These are phyloP conservation scores for Aspergillus pseudoglaucus DNA, from an alignment of 2,329 filamentous ascomycete species.

Conservation along the genomic window DNA sequence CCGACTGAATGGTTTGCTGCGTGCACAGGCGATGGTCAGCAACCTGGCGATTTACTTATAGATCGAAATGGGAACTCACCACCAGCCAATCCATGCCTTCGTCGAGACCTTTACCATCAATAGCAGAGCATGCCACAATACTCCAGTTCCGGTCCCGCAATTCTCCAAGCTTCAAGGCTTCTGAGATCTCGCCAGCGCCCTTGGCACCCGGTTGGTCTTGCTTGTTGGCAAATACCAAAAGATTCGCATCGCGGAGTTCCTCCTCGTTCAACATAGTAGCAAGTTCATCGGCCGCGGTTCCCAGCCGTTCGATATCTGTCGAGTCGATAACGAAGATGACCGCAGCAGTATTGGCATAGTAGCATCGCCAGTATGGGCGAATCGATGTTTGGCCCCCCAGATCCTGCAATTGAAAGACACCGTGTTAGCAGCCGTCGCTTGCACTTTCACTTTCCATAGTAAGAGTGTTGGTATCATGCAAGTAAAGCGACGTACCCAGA, in stretches of 20 bases:
- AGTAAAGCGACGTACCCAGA: constrained; percentile 63
- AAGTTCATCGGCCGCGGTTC: constrained; percentile 88
- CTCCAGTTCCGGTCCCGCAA: constrained; percentile 97
- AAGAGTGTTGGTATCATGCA: neutral
- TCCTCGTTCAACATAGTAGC: constrained; percentile 95
- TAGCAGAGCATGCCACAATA: constrained; percentile 94
- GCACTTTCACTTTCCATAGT: neutral
- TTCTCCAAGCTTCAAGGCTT: constrained; percentile 83
- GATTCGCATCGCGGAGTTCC: constrained; percentile 82
- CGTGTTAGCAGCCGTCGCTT: neutral
- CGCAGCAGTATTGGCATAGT: constrained; percentile 96
- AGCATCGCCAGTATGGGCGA: constrained; percentile 97
- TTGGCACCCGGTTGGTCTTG: constrained; percentile 97
- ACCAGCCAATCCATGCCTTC: constrained; percentile 99
- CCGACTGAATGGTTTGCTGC: constrained; percentile 40
- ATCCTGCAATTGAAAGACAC: constrained; percentile 50
- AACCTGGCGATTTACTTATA: neutral
- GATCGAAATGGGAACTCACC: constrained; percentile 46
- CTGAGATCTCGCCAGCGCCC: constrained; percentile 92
- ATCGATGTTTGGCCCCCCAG: constrained; percentile 98
- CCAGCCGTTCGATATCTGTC: constrained; percentile 90
- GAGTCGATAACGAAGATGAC: constrained; percentile 98
- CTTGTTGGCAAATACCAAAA: constrained; percentile 97
- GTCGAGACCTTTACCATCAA: constrained; percentile 87
- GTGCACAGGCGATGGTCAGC: constrained; percentile 8